Base-by-base conservation (phyloP, 1,139 yeast species). In the Candida tetrigidarum region DNA sequence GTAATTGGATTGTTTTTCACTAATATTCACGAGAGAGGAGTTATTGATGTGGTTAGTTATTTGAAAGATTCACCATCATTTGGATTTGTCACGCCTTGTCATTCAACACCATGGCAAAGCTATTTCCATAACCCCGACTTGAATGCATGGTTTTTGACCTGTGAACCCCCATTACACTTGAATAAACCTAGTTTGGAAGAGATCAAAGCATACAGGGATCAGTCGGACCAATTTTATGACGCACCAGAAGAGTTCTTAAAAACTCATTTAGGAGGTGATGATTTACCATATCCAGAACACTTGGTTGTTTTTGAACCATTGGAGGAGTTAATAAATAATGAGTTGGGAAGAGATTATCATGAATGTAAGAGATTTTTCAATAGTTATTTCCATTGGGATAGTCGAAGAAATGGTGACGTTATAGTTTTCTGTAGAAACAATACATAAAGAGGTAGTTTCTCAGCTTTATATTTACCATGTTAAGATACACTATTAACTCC, bases 61-160 rank as follows among this genome's bases (percentile, higher is more conserved):
- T 57, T 93, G 19, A 49, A 62, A 7, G 67, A 76, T 10, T 25
- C 33, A 1, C 65, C 74, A 0, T 76, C 86, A 3, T 69, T 91
- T 35, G 96, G 96, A 1, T 86, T 93, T 53, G 63, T 95, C 15
- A 89, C 92, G 60, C 99, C 99, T 0, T 95, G 99, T 57, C 99
- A 95, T 62, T 92, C 98, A 0, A 92, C 98, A 0, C 99, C 99
- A 2, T 89, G 96, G 86, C 97, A 90, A 58, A 81, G 96, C 29
- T 83, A 86, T 57, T 64, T 95, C 36, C 97, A 91, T 57, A 66
- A 86, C 19, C 63, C 68, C 6, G 76, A 74, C 14, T 62, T 80
- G 3, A 32, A 46, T 1, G 55, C 70, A 1, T 88, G 97, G 96
- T 85, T 86, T 48, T 69, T 95, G 33, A 83, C 96, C 0, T 95